Evolutionary conservation across 306 rosid species (phyloP).

Genomic region (Quillaja saponaria): DNA sequence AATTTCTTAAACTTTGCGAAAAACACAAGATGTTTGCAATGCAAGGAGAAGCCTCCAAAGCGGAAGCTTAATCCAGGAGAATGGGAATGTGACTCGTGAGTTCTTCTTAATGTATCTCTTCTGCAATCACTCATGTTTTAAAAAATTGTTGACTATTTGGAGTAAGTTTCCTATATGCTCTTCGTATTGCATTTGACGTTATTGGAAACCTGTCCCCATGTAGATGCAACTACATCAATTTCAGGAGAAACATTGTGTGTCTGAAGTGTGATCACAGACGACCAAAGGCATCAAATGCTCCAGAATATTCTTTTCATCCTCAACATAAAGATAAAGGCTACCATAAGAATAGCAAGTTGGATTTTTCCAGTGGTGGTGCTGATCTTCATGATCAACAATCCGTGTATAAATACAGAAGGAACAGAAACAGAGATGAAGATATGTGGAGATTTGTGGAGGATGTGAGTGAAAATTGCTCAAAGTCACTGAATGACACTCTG

Average conservation of each 20-base stretch:
- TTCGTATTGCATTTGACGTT: not conserved
- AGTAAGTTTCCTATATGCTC: not conserved
- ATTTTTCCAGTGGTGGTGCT: too few species aligned
- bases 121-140: not conserved
- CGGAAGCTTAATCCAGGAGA: conserved; percentile 79
- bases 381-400: too few species aligned
- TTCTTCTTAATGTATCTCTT: conserved; percentile 1
- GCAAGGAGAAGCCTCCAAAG: conserved; percentile 80
- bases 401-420: conserved; percentile 36
- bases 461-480: conserved; percentile 33
- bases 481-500: conserved; percentile 33
- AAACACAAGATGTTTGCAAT: conserved; percentile 75
- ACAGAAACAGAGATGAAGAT: conserved; percentile 24
- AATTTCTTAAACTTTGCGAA: conserved; percentile 81
- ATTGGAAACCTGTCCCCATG: conserved; percentile 20
- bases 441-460: conserved; percentile 60
- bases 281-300: conserved; percentile 45
- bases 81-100: conserved; percentile 94
- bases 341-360: conserved; percentile 21
- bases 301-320: conserved; percentile 37
- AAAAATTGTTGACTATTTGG: conserved; percentile 9
- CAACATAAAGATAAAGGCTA: conserved; percentile 30
- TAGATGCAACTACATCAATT: conserved; percentile 85
- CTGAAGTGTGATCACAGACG: conserved; percentile 74
- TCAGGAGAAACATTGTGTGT: conserved; percentile 81